Evolutionary conservation across 1,139 yeast species (phyloP).

Genomic region (Scheffersomyces parashehatae): DNA sequence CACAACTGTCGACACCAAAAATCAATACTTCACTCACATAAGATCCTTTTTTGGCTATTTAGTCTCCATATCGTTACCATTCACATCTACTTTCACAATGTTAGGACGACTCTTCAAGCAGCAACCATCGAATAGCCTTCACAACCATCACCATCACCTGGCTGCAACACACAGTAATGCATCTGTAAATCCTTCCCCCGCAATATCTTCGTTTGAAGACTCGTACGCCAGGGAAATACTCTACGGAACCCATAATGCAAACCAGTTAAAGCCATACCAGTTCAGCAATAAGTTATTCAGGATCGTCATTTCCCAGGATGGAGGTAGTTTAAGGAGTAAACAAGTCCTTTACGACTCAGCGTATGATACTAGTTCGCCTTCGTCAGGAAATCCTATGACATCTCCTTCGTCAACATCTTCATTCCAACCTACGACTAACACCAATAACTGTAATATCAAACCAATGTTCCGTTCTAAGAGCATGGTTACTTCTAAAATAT

Average conservation of each 20-base stretch:
- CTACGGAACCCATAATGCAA: constrained; percentile 40
- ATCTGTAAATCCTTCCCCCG: constrained; percentile 1
- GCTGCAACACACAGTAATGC: not conserved
- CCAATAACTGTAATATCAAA: constrained; percentile 3
- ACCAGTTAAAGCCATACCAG: constrained; percentile 29
- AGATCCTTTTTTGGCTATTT: too few species aligned
- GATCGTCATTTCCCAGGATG: constrained; percentile 52
- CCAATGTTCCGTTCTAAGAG: constrained; percentile 8
- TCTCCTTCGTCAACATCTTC: not conserved
- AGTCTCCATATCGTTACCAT: too few species aligned
- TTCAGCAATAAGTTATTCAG: constrained; percentile 41
- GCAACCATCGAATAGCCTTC: constrained; percentile 4
- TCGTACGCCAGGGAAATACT: constrained; percentile 43
- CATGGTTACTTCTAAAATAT: constrained; percentile 24
- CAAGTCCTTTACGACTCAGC: constrained; percentile 52
- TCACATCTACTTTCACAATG: constrained; percentile 6
- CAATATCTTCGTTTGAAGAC: constrained; percentile 37
- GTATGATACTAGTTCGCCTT: constrained; percentile 12
- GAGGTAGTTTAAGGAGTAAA: constrained; percentile 48
- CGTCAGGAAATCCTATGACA: not conserved
- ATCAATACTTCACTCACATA: too few species aligned
- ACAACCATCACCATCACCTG: not conserved
- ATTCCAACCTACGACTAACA: not conserved
- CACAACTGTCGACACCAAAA: too few species aligned
- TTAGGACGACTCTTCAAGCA: constrained; percentile 17